phyloP scores from a whole-genome alignment of 305 asterid genomes.

The Rubia peregrina region DNA sequence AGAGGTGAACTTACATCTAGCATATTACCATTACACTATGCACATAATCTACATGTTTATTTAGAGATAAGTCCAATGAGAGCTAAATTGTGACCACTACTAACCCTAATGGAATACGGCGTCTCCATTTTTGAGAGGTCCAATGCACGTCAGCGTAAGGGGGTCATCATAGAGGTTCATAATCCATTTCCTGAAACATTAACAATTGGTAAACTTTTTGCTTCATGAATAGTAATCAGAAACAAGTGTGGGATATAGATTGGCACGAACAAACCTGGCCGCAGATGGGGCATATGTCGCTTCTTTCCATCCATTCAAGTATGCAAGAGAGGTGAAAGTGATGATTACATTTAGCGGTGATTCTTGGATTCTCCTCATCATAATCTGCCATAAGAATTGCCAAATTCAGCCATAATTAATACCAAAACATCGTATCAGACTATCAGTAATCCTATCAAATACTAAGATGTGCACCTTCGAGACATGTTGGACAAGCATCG shows the following conservation, averaged over 20 bases:
- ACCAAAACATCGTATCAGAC: neutral
- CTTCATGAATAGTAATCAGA: neutral
- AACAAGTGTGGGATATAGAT: neutral
- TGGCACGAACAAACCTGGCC: conserved; percentile 44
- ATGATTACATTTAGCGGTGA: conserved; percentile 63
- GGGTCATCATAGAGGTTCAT: conserved; percentile 34
- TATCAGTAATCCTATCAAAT: neutral
- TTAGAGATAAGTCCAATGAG: conserved; percentile 1
- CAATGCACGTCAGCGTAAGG: conserved; percentile 4
- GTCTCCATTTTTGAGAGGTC: conserved; percentile 7
- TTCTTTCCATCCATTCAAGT: conserved; percentile 94
- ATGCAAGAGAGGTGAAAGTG: conserved; percentile 90
- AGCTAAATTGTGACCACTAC: conserved; percentile 1
- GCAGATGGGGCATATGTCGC: conserved; percentile 74
- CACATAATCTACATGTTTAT: conserved; percentile 16
- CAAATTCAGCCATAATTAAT: neutral
- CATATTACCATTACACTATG: conserved; percentile 10
- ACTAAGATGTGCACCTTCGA: conserved; percentile 48
- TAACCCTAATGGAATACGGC: neutral
- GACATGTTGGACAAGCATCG: conserved; percentile 81
- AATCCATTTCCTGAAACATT: conserved; percentile 53
- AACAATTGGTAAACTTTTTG: neutral
- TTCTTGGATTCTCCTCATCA: conserved; percentile 64
- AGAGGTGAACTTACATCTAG: neutral
- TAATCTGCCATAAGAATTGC: conserved; percentile 44